Evolutionary conservation across 805 yeast species (phyloP).

Genomic region (Spathaspora arborariae): DNA sequence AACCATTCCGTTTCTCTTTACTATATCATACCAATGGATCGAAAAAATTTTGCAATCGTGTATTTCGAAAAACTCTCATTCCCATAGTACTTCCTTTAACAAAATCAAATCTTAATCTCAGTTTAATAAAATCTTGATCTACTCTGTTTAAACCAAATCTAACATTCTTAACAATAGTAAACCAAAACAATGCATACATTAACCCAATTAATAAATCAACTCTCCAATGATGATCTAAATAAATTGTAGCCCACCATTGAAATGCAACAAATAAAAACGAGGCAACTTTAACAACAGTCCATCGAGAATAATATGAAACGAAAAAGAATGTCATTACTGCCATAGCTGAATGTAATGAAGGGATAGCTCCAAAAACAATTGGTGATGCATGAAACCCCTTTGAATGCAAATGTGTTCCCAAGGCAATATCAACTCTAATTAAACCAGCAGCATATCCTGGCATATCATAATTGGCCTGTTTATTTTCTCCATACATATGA

Average conservation of each 20-base stretch:
- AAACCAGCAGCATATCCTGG: slow-evolving; percentile 77
- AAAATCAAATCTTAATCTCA: slow-evolving; percentile 31
- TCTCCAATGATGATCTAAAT: slow-evolving; percentile 71
- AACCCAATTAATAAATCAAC: slow-evolving; percentile 57
- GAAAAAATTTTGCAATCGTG: slow-evolving; percentile 48
- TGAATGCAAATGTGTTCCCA: slow-evolving; percentile 51
- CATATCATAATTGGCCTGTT: slow-evolving; percentile 55
- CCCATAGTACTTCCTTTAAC: slow-evolving; percentile 54
- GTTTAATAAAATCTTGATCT: slow-evolving; percentile 27
- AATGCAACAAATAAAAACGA: slow-evolving; percentile 44
- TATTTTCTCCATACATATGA: slow-evolving; percentile 55
- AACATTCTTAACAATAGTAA: slow-evolving; percentile 9
- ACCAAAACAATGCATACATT: slow-evolving; percentile 30
- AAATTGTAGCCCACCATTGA: slow-evolving; percentile 78
- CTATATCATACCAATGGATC: slow-evolving; percentile 34
- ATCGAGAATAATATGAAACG: slow-evolving; percentile 35
- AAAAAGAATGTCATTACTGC: slow-evolving; percentile 50
- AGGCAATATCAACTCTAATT: slow-evolving; percentile 58
- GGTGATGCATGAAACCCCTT: slow-evolving; percentile 66
- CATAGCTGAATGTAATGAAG: slow-evolving; percentile 65
- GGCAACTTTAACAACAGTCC: slow-evolving; percentile 28
- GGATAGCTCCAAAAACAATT: slow-evolving; percentile 66
- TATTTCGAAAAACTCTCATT: slow-evolving; percentile 56
- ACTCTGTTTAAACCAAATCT: slow-evolving; percentile 11
- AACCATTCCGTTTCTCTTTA: background rate